Conservation (phyloP, 2,329 filamentous ascomycete species). For the Alternaria sp. region DNA sequence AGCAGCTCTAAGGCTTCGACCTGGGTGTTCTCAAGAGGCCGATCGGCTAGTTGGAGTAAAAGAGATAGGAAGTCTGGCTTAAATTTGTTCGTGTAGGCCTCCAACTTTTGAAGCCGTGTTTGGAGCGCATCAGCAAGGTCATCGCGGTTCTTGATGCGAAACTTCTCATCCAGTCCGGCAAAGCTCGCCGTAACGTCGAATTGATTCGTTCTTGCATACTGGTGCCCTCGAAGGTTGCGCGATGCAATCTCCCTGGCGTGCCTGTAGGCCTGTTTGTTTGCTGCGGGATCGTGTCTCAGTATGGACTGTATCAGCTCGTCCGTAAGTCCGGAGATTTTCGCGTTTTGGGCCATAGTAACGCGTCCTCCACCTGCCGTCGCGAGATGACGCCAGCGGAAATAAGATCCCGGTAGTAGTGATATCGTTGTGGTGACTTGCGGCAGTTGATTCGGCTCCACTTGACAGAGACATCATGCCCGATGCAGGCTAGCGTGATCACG, state of each 20-base stretch:
- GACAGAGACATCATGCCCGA: constrained; percentile 7
- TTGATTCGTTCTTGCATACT: constrained; percentile 55
- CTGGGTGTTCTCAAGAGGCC: constrained; percentile 73
- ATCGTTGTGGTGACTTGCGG: constrained; percentile 6
- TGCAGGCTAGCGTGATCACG: constrained; percentile 2
- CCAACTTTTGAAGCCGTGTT: constrained; percentile 65
- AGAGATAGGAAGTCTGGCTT: constrained; percentile 81
- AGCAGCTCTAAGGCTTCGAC: constrained; percentile 68
- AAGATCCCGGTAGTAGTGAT: background rate
- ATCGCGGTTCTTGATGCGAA: constrained; percentile 79
- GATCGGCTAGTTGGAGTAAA: constrained; percentile 80
- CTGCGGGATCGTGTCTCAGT: constrained; percentile 54
- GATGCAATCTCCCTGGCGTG: constrained; percentile 49
- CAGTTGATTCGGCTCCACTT: constrained; percentile 15
- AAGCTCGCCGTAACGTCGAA: constrained; percentile 54
- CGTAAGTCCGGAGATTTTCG: constrained; percentile 67
- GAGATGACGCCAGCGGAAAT: background rate
- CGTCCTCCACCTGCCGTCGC: background rate
- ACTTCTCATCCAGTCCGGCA: constrained; percentile 77
- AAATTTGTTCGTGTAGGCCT: constrained; percentile 64
- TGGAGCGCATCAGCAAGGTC: constrained; percentile 74
- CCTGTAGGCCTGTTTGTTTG: constrained; percentile 46
- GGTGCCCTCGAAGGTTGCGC: constrained; percentile 48
- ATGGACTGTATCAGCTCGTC: constrained; percentile 74
- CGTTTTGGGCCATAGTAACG: constrained; percentile 71